These are phyloP conservation scores for Cryptosporidium tyzzeri DNA, from an alignment of 169 alveolate genomes.

Conservation along the genomic window DNA sequence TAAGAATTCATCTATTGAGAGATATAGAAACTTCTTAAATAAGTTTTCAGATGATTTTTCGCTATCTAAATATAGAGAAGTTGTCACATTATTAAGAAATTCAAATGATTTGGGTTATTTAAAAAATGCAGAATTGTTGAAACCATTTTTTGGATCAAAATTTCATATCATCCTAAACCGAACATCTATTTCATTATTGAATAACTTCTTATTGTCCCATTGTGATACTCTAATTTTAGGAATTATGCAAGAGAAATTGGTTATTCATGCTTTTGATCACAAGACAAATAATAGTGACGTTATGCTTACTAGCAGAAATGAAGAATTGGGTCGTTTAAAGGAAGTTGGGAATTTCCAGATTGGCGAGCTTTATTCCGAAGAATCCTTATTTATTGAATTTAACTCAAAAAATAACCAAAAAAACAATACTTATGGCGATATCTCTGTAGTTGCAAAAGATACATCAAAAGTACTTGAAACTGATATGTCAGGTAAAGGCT, in stretches of 20 bases:
- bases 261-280: slow-evolving; percentile 1
- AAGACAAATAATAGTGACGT: not conserved
- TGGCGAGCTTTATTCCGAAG: slow-evolving; percentile 65
- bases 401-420: slow-evolving; percentile 8
- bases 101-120: slow-evolving; percentile 16
- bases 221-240: slow-evolving; percentile 29
- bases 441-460: not conserved
- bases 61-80: slow-evolving; percentile 33
- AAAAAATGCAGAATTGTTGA: slow-evolving; percentile 10
- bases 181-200: slow-evolving; percentile 32
- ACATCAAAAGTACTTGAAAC: not conserved
- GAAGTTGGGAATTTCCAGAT: slow-evolving; percentile 11
- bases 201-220: slow-evolving; percentile 12
- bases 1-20: not conserved
- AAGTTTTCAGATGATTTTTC: slow-evolving; percentile 46
- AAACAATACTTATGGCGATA: not conserved
- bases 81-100: not conserved
- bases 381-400: slow-evolving; percentile 20
- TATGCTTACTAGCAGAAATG: not conserved
- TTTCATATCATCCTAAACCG: slow-evolving; percentile 52
- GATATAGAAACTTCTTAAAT: slow-evolving; percentile 17
- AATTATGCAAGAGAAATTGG: slow-evolving; percentile 40
- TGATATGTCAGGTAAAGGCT: slow-evolving; percentile 33
- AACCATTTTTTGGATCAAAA: slow-evolving; percentile 32
- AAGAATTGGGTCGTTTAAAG: not conserved